Conservation (phyloP, 345 rosid genomes). For the Eucalyptus rudis region DNA sequence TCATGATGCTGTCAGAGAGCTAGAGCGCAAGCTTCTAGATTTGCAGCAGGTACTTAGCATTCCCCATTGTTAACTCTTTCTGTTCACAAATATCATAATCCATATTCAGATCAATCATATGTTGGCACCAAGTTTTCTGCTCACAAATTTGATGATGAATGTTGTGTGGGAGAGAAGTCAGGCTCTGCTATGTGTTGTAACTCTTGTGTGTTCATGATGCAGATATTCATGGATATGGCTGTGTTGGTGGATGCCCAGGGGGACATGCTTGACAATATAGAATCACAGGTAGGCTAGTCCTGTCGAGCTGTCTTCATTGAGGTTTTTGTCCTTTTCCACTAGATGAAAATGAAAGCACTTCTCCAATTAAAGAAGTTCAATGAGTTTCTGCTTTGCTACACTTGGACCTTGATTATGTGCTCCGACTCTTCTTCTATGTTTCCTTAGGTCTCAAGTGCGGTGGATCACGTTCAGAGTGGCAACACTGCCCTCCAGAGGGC, state of each 20-base stretch:
- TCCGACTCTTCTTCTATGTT: neutral
- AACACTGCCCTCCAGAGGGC: conserved; percentile 64
- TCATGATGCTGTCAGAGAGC: conserved; percentile 80
- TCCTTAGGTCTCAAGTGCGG: conserved; percentile 72
- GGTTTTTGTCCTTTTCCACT: neutral
- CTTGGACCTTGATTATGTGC: neutral
- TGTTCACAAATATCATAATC: neutral
- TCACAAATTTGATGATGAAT: neutral
- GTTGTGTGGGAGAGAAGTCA: neutral
- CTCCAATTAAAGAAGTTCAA: neutral
- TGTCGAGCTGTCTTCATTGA: neutral
- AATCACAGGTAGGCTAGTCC: conserved; percentile 48
- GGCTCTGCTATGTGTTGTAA: neutral
- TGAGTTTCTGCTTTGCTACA: neutral
- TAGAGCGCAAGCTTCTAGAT: conserved; percentile 80
- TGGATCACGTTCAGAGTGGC: conserved; percentile 88
- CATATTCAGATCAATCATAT: neutral
- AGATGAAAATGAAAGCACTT: neutral
- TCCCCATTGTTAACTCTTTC: neutral
- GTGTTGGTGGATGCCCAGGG: conserved; percentile 93
- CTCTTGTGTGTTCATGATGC: conserved; percentile 1
- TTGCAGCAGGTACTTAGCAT: conserved; percentile 64
- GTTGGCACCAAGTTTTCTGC: neutral
- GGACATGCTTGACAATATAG: conserved; percentile 88
- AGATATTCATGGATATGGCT: conserved; percentile 94